Base-by-base conservation (phyloP, 805 yeast species). In the Saccharomyces jurei region DNA sequence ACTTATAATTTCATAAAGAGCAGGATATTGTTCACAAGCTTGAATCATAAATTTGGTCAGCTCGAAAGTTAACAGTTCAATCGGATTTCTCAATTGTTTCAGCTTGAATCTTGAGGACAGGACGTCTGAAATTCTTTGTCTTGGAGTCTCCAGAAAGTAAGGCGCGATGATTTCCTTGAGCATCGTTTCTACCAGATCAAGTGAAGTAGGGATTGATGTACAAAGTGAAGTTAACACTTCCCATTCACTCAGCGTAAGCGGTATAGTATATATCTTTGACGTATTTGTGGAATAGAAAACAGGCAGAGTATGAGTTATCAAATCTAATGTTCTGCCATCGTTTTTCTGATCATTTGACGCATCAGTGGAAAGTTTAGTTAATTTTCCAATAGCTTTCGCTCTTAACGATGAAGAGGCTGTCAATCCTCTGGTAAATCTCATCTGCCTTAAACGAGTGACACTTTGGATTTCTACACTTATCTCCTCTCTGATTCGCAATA, bases 211-310 rank as follows among this genome's bases (percentile, higher is more conserved):
- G 4, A 55, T 54, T 3, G 76, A 63, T 10, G 75, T 62, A 56
- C 83, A 74, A n/a, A 82, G 67, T 0, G 86, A 81, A 46, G 77
- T 53, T 51, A 83, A 65, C 11, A 80, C 75, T 60, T 83, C 87
- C 63, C 77, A 74, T 56, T 83, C 86, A 54, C 77, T 79, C 44
- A 74, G 68, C 1, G 81, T 69, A 56, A 81, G 72, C 14, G 81
- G 78, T 17, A 77, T 75, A 4, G 70, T 63, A 36, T 63, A 65
- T 6, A 69, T 50, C 49, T 65, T 65, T 1, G 66, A 56, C 1
- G 58, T 54, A 29, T 66, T 54, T 1, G 65, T 58, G 1, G 70
- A 62, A 47, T 65, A 65, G 36, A 59, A 62, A 6, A 65, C 56
- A 2, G 72, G 72, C 41, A 68, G 55, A 0, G 67, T 59, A 46